Percentiles rank a stretch among this genome's conserved stretches.
Evolutionary conservation across 805 yeast genomes (phyloP).

Genomic region (Ogataea trehalophila): DNA sequence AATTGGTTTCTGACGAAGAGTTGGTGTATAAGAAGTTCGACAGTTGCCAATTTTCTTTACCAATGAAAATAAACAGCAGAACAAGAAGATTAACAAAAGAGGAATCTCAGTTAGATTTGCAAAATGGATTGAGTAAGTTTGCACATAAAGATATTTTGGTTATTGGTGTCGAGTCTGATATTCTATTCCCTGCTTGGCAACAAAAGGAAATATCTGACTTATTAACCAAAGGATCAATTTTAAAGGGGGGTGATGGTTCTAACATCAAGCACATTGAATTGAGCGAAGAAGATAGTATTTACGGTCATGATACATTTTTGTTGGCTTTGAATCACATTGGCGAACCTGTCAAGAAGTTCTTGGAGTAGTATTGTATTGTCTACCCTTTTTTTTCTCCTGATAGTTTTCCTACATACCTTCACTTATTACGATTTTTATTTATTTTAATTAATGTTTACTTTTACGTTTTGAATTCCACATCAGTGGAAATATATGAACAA

Average conservation of each 20-base stretch:
- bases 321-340: constrained; percentile 79
- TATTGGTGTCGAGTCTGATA: constrained; percentile 90
- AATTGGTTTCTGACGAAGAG: constrained; percentile 19
- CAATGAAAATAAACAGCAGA: constrained; percentile 50
- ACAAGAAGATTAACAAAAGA: constrained; percentile 44
- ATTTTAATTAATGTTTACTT: too few species aligned
- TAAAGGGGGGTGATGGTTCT: constrained; percentile 32
- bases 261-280: constrained; percentile 65
- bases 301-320: constrained; percentile 89
- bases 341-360: constrained; percentile 61
- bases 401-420: background rate
- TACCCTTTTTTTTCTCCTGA: background rate
- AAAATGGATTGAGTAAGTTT: constrained; percentile 58
- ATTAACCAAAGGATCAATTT: constrained; percentile 35
- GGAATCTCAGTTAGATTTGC: constrained; percentile 56
- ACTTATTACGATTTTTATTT: too few species aligned
- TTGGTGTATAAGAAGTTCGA: constrained; percentile 26
- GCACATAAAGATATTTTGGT: constrained; percentile 65
- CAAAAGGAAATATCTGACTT: constrained; percentile 74
- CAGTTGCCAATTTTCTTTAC: constrained; percentile 39
- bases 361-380: constrained; percentile 30
- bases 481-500: too few species aligned
- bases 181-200: constrained; percentile 92
- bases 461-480: too few species aligned
- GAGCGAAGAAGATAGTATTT: constrained; percentile 69